Base-by-base conservation (phyloP, 192 early-diverging fungal genomes). In the Allomyces arbusculus region DNA sequence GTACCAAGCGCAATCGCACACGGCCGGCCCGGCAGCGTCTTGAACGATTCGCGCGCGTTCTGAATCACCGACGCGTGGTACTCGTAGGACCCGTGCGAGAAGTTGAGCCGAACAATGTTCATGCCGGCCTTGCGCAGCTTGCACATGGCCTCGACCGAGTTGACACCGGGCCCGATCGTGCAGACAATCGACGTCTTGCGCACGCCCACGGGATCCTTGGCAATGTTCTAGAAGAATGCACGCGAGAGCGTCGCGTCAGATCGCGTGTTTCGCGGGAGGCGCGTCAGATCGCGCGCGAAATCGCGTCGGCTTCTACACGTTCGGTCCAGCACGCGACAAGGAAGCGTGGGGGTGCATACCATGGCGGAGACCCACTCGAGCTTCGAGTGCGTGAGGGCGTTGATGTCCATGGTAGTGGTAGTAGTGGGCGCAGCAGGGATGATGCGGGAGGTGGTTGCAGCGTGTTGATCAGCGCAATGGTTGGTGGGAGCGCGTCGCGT, bases 161-260 rank as follows among this genome's bases (percentile, higher is more conserved):
- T 88, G 44, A 88, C 89, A 71, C 83, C 84, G 45, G 89, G 87
- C 11, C 84, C 82, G 67, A 84, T 86, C 66, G 89, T 91, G 75
- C 87, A 88, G 74, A 91, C 88, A 44, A 91, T 89, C 62, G 87
- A 86, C 26, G 84, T 87, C 75, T 88, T 88, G 69, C 89, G 85
- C 63, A 80, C 70, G 26, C 76, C 78, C 24, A 67, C 66, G 9
- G 80, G 82, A 61, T 82, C 74, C 55, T 74, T 68, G 66, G 76
- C 81, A 63, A 88, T 83, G 64, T 24, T 61, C 24, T 62, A 5
- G 1, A 10, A 8, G 8, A 8, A 28, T 1, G 26, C 26, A 28
- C 26, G 4, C 33, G 33, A 40, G 7, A 40, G 33, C 4, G 33
- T 8, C 33, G 33, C 33, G 33, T 40, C 33, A 40, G 33, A 40